phyloP scores from a whole-genome alignment of 2,329 filamentous ascomycete species.

The Polytolypa hystricis region DNA sequence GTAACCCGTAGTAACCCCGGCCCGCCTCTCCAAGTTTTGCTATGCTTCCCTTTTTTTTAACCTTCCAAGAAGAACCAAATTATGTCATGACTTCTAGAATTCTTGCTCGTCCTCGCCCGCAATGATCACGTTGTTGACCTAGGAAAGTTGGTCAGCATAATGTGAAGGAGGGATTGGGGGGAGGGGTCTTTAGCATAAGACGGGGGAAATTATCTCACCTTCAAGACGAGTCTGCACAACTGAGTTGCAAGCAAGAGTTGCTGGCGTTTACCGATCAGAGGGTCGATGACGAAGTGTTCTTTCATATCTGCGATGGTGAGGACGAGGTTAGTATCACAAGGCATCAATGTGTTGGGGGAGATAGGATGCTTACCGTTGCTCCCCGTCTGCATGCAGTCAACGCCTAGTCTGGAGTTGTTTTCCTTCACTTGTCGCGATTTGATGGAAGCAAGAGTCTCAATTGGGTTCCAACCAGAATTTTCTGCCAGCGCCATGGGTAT shows the following conservation, averaged over 20 bases:
- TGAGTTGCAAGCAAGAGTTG: constrained; percentile 94
- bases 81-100: constrained; percentile 48
- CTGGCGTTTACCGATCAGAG: constrained; percentile 94
- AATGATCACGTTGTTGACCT: constrained; percentile 88
- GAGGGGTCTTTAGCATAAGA: background rate
- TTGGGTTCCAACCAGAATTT: constrained; percentile 92
- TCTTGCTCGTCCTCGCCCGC: constrained; percentile 78
- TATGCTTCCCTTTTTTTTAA: too few species aligned
- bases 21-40: too few species aligned
- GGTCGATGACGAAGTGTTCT: constrained; percentile 95
- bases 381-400: constrained; percentile 95
- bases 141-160: too few species aligned
- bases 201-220: constrained; percentile 52
- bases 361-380: constrained; percentile 55
- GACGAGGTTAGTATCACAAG: constrained; percentile 6
- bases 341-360: background rate
- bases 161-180: too few species aligned
- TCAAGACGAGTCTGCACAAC: constrained; percentile 94
- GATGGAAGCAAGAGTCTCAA: constrained; percentile 85
- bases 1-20: too few species aligned
- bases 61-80: too few species aligned
- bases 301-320: constrained; percentile 62
- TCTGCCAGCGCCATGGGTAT: constrained; percentile 94
- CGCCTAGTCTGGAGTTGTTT: constrained; percentile 66
- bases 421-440: constrained; percentile 95